These are phyloP conservation scores for Stygiomarasmius scandens DNA, from an alignment of 1,284 basidiomycete species.

Conservation along the genomic window DNA sequence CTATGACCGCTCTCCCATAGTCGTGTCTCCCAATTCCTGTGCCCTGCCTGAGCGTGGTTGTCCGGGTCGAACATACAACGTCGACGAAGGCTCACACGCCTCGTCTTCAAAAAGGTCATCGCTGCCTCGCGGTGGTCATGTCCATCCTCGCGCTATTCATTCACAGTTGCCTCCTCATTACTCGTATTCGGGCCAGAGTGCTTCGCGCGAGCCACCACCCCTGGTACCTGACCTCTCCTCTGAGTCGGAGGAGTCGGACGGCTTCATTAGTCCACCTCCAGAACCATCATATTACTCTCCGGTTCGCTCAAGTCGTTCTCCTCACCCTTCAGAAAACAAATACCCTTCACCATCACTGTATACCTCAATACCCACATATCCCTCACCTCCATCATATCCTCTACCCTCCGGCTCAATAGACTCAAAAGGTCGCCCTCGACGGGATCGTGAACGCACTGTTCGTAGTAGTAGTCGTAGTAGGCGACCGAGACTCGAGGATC, in stretches of 20 bases:
- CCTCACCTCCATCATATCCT: background rate
- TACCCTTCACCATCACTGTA: constrained; percentile 5
- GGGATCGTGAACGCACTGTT: background rate
- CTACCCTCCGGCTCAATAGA: constrained; percentile 7
- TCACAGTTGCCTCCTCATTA: constrained; percentile 15
- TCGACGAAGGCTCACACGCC: constrained; percentile 33
- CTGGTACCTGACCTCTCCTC: constrained; percentile 64
- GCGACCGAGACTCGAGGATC: constrained; percentile 11
- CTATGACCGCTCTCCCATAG: constrained; percentile 75
- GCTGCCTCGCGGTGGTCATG: constrained; percentile 35
- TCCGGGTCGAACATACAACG: constrained; percentile 64
- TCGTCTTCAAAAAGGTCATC: constrained; percentile 14
- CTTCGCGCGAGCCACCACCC: constrained; percentile 35
- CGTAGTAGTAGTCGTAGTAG: constrained; percentile 6
- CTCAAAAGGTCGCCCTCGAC: constrained; percentile 4
- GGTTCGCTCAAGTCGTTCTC: background rate
- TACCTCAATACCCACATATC: background rate
- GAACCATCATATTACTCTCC: constrained; percentile 16
- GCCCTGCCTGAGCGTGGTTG: constrained; percentile 72
- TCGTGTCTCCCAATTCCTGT: constrained; percentile 65
- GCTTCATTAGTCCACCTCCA: constrained; percentile 39
- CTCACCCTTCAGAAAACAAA: constrained; percentile 9
- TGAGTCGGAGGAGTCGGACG: constrained; percentile 65
- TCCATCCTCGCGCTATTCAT: constrained; percentile 49
- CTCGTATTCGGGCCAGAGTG: constrained; percentile 26